Base-by-base conservation (phyloP, 1,139 yeast genomes). In the Magnusiomyces tetraspermus region DNA sequence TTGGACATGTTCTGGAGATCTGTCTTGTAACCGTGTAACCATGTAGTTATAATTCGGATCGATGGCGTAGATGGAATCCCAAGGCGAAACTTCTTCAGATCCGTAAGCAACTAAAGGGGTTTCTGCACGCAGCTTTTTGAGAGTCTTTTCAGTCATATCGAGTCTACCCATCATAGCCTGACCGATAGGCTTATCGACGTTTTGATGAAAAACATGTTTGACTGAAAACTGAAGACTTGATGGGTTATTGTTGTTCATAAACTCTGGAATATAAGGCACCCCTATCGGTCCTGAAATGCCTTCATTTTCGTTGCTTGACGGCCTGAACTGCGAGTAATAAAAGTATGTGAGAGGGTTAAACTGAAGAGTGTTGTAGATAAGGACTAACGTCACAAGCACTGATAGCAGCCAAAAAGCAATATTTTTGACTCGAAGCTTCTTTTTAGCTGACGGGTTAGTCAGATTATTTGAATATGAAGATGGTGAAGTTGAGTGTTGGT, bases 1-100 rank as follows among this genome's bases (percentile, higher is more conserved):
- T 60, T 85, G 90, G 51, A 86, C 71, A 59, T 76, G 78, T 42
- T 77, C 80, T 0, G 90, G 89, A 41, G 76, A 72, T 43, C 94
- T 73, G 50, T 82, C 76, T 23, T 67, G 68, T 55, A 86, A 65
- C 55, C 95, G 69, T 30, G 70, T 71, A 33, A 80, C 72, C 1
- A 37, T 33, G 40, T 49, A 41, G 15, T 43, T 21, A 3, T 21
- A 22, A 10, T 38, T 44, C 1, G 49, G 52, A 23, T 21, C 21
- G 17, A 38, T 38, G 5, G 42, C 17, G n/a, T 38, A 38, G n/a
- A 21, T 17, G 2, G 43, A 17, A 10, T 36, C 44, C 54, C 48
- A 49, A 28, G 52, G 50, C 5, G 48, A 40, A 11, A 36, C 40
- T 36, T 41, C 38, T 4, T 15, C 36, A 6, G 51, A 21, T n/a